Base-by-base conservation (phyloP, 2,329 filamentous ascomycete species). In the Neospermospora avenae region DNA sequence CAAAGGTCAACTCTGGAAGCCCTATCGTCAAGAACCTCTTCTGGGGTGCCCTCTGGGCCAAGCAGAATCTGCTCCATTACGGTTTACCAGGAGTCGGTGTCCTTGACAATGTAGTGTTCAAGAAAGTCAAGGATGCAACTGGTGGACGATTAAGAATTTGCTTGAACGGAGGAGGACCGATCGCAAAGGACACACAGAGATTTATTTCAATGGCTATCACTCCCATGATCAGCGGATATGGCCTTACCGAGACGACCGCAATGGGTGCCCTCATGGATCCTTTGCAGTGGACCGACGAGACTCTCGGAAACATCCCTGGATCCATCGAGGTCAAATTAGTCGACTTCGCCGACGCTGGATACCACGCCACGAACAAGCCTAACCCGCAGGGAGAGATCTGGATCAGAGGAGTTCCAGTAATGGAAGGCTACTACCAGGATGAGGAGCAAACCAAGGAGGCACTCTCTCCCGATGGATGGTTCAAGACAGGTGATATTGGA, bases 161-260 rank as follows among this genome's bases (percentile, higher is more conserved):
- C 75, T 86, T 99, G 85, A 97, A 96, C 74, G 95, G 95, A 61
- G 95, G 93, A 68, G 95, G 93, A 48, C 93, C 92, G 37, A 88
- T 99, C 66, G 86, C 93, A 18, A 88, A 89, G 72, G 89, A 91
- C 55, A 99, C 95, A 1, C 88, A 91, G 74, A 85, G 87, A 63
- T 98, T 99, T 80, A 83, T 98, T 71, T 96, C 92, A 44, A 84
- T 97, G 77, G 89, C 93, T 46, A 86, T 99, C 57, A 92, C 91
- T 22, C 95, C 95, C 31, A 96, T 99, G 93, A 86, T 99, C 68
- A 85, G 82, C 65, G 95, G 95, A 11, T 99, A 99, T 73, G 95
- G 95, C 62, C 79, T 99, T 66, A 99, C 95, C 1, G 95, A 99
- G 77, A 98, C 95, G 2, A 86, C 87, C 65, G 91, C 90, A 67